Evolutionary conservation across 2,329 filamentous ascomycete species (phyloP).

Genomic region (Phyllosticta citrichinensis): DNA sequence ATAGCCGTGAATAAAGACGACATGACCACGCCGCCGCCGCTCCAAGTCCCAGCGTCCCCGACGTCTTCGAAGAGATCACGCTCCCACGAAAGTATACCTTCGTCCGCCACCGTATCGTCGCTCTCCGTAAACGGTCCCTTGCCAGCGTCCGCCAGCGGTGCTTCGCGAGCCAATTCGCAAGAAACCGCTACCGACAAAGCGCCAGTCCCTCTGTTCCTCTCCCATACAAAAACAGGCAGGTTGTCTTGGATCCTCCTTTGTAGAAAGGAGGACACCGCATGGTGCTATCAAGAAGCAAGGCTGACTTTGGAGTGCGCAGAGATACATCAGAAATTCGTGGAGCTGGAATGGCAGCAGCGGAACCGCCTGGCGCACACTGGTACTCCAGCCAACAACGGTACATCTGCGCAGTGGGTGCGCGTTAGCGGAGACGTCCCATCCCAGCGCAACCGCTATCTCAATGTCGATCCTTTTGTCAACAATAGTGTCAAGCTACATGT

Average conservation of each 20-base stretch:
- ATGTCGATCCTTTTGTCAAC: conserved; percentile 82
- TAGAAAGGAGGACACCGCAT: background rate
- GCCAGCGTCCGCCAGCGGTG: conserved; percentile 15
- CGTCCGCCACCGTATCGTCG: conserved; percentile 19
- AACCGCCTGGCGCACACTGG: conserved; percentile 39
- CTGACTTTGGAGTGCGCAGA: conserved; percentile 31
- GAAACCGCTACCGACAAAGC: conserved; percentile 1
- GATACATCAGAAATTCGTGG: conserved; percentile 49
- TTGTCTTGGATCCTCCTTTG: conserved; percentile 21
- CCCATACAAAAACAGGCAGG: conserved; percentile 39
- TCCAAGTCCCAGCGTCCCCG: conserved; percentile 14
- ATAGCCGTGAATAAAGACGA: conserved; percentile 14
- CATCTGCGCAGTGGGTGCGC: conserved; percentile 47
- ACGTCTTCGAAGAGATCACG: conserved; percentile 29
- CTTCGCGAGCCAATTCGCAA: background rate
- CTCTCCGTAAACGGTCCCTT: conserved; percentile 18
- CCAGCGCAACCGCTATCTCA: conserved; percentile 71
- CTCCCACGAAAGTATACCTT: conserved; percentile 28
- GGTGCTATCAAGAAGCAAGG: background rate
- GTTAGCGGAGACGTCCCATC: conserved; percentile 47
- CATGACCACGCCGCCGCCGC: conserved; percentile 19
- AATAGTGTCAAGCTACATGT: conserved; percentile 77
- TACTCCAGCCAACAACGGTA: conserved; percentile 11
- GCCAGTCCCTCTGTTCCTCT: conserved; percentile 35
- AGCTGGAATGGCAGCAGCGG: conserved; percentile 52